phyloP scores from a whole-genome alignment of 805 yeast species.

The Suhomyces faveliae region DNA sequence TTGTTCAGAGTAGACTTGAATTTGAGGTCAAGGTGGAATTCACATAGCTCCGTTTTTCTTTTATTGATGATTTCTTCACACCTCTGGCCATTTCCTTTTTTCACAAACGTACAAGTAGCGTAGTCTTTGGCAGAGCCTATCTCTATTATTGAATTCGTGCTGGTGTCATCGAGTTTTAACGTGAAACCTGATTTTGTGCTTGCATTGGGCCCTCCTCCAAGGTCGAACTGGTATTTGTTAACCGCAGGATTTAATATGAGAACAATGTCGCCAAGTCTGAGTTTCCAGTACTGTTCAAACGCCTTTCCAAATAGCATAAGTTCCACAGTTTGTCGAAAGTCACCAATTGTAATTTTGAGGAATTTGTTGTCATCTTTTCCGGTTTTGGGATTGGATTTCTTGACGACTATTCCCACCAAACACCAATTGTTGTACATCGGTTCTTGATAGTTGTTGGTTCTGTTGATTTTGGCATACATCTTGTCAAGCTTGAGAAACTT shows the following conservation, averaged over 20 bases:
- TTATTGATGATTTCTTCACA: conserved; percentile 66
- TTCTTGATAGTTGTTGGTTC: conserved; percentile 61
- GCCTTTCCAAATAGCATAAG: conserved; percentile 66
- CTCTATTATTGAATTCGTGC: conserved; percentile 56
- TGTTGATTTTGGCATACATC: conserved; percentile 59
- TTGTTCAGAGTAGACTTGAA: conserved; percentile 52
- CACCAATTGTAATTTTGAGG: conserved; percentile 62
- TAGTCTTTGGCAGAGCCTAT: conserved; percentile 69
- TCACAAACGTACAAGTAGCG: conserved; percentile 61
- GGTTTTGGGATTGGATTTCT: conserved; percentile 52
- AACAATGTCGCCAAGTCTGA: conserved; percentile 71
- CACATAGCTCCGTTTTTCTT: conserved; percentile 57
- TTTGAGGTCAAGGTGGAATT: conserved; percentile 64
- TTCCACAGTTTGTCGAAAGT: conserved; percentile 59
- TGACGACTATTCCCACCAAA: conserved; percentile 65
- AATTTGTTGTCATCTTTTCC: conserved; percentile 49
- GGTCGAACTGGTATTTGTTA: conserved; percentile 27
- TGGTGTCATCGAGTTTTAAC: conserved; percentile 50
- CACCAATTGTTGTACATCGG: conserved; percentile 78
- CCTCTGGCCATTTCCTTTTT: conserved; percentile 40
- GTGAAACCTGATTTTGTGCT: conserved; percentile 41
- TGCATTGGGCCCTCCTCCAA: conserved; percentile 16
- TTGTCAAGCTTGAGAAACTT: conserved; percentile 58
- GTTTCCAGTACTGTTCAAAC: conserved; percentile 68
- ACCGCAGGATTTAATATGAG: conserved; percentile 75